A percentile compares a stretch with the other conserved stretches of the same genome.
phyloP scores from a whole-genome alignment of 257 asterid genomes.

The Lycium ferocissimum region DNA sequence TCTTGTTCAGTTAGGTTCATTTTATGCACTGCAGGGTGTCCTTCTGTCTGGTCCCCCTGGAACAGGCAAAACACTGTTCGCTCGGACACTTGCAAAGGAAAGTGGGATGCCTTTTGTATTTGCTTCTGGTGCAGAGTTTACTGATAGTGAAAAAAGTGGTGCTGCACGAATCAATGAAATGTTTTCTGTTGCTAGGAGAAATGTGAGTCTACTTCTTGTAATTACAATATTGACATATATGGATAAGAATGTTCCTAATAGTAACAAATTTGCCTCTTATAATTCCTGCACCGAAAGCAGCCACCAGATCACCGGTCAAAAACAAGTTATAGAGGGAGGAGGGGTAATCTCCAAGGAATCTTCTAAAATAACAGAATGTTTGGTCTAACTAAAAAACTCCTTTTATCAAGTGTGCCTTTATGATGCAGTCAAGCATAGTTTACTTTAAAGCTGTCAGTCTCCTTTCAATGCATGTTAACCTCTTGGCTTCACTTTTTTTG shows the following conservation, averaged over 20 bases:
- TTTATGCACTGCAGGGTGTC: conserved; percentile 71
- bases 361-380: conserved; percentile 4
- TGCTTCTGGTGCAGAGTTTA: conserved; percentile 99
- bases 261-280: background rate
- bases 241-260: conserved; percentile 21
- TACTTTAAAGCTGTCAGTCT: conserved; percentile 1
- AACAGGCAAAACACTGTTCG: conserved; percentile 97
- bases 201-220: conserved; percentile 60
- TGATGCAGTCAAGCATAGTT: background rate
- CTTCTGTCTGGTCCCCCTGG: conserved; percentile 99
- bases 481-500: conserved; percentile 10
- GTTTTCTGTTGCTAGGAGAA: conserved; percentile 91
- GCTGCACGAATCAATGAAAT: conserved; percentile 85
- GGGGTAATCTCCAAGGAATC: background rate
- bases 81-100: conserved; percentile 91
- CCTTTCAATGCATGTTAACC: background rate
- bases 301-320: background rate
- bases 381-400: conserved; percentile 12
- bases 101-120: conserved; percentile 97
- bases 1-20: conserved; percentile 31
- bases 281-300: background rate
- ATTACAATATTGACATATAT: conserved; percentile 11
- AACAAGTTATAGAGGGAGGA: background rate
- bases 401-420: conserved; percentile 1
- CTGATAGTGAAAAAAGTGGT: conserved; percentile 96